Evolutionary conservation across 768 basidiomycete genomes (phyloP).

Genomic region (Xerocomellus amylosporus): DNA sequence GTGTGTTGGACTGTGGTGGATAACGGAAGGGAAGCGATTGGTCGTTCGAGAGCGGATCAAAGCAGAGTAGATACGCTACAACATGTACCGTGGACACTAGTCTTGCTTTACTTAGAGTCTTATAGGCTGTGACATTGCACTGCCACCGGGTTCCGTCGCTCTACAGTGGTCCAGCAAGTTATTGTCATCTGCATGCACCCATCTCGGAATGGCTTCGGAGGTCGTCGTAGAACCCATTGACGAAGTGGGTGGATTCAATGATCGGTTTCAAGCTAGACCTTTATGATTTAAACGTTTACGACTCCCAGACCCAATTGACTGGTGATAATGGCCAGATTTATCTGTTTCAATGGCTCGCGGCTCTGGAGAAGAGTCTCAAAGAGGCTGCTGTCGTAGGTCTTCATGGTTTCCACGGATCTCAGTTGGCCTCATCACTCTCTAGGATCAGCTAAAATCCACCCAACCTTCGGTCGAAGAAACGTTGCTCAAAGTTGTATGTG

Average conservation of each 20-base stretch:
- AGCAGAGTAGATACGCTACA: constrained; percentile 13
- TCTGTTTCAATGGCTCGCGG: constrained; percentile 79
- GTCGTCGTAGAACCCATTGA: constrained; percentile 28
- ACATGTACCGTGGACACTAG: not conserved
- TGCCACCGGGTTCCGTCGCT: constrained; percentile 9
- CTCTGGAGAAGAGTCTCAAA: constrained; percentile 56
- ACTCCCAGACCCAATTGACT: constrained; percentile 56
- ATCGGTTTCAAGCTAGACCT: not conserved
- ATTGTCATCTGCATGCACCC: not conserved
- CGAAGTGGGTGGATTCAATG: constrained; percentile 26
- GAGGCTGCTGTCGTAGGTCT: constrained; percentile 51
- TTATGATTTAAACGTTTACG: constrained; percentile 13
- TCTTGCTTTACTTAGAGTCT: not conserved
- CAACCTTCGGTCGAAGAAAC: constrained; percentile 62
- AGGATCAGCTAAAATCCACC: constrained; percentile 66
- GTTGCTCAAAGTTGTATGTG: constrained; percentile 66
- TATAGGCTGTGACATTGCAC: constrained; percentile 4
- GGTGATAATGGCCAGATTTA: constrained; percentile 81
- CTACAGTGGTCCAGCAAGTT: not conserved
- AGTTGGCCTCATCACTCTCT: constrained; percentile 4
- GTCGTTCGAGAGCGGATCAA: constrained; percentile 21
- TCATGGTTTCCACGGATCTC: not conserved
- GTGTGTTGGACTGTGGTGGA: constrained; percentile 32
- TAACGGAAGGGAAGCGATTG: constrained; percentile 25
- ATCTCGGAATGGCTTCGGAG: constrained; percentile 27